Base-by-base conservation (phyloP, 768 basidiomycete species). In the Leccinum fibrillosum region DNA sequence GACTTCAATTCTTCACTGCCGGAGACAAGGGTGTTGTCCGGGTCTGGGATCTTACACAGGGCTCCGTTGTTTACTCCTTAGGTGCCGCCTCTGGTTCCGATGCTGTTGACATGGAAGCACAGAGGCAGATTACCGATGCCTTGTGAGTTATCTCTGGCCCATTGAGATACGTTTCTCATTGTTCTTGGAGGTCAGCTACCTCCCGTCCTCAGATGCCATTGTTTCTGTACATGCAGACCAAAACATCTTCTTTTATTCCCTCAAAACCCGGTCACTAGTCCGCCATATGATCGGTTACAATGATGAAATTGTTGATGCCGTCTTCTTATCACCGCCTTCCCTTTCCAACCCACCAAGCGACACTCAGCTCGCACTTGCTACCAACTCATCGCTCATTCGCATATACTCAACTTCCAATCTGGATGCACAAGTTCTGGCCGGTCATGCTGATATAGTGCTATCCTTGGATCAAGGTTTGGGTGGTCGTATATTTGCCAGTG, bases 251-350 rank as follows among this genome's bases (percentile, higher is more conserved):
- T 93, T 93, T 75, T 86, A 94, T 72, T 94, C 92, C 2, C 76
- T 96, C 8, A 71, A 78, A n/a, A 83, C 84, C 1, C 80, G 80
- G 32, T 76, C 80, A 9, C 75, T 91, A 25, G 77, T 80, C 2
- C 88, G 90, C 17, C 96, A 98, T 65, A 75, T 98, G 63, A 86
- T 98, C 65, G 97, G 97, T 0, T 99, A 89, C 80, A 98, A 98
- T 72, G 97, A 99, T 73, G 96, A 98, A 73, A 94, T 98, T 63
- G 89, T 98, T 52, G 97, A 98, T 66, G 83, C 87, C 5, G 79
- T 82, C 26, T 92, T 94, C 75, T 80, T 99, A 58, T 83, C 82
- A 48, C 69, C 79, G 32, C n/a, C 66, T 25, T 49, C 70, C 19
- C 66, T 62, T 7, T 63, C 62, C 28, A 61, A 66, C 6, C 30